A percentile compares a stretch with the other conserved stretches of the same genome.
Evolutionary conservation across 306 rosid genomes (phyloP).

Genomic region (Corylus americana): DNA sequence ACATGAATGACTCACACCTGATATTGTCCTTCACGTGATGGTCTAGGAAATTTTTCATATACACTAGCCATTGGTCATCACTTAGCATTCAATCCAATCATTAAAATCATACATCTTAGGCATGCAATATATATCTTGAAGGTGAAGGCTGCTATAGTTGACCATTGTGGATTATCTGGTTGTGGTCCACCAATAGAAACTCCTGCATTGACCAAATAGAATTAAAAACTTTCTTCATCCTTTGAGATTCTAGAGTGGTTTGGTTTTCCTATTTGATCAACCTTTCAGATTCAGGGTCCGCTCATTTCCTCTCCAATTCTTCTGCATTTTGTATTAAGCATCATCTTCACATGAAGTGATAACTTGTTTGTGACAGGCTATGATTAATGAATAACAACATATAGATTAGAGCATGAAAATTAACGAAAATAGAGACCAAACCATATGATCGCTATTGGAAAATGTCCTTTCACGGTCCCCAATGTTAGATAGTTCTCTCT

Average conservation of each 20-base stretch:
- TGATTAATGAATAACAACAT: background rate
- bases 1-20: background rate
- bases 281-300: background rate
- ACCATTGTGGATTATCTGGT: background rate
- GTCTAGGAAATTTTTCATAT: background rate
- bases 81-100: background rate
- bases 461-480: background rate
- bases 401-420: background rate
- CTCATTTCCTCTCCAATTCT: background rate
- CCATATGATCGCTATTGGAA: background rate
- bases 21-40: background rate
- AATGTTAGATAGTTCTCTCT: background rate
- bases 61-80: background rate
- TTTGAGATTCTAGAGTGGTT: background rate
- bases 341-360: background rate
- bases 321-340: background rate
- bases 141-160: background rate
- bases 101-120: background rate
- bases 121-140: background rate
- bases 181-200: background rate
- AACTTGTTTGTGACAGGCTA: background rate
- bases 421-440: background rate
- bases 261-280: background rate
- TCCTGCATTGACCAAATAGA: background rate
- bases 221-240: background rate